A percentile compares a stretch with the other conserved stretches of the same genome.
phyloP scores from a whole-genome alignment of 73 alveolate genomes.

The Paramecium caudatum region DNA sequence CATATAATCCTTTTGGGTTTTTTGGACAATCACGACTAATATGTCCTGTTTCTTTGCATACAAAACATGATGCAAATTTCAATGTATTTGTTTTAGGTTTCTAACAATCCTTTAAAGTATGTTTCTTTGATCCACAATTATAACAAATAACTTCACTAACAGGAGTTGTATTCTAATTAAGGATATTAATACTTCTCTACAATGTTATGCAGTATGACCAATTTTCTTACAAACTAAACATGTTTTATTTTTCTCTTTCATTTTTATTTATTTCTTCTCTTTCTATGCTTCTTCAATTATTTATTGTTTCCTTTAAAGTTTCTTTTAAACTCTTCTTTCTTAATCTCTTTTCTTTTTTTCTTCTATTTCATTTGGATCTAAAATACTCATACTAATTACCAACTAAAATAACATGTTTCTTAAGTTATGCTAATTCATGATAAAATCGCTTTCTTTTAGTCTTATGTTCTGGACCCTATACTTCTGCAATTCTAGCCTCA shows the following conservation, averaged over 20 bases:
- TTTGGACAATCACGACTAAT: conserved; percentile 87
- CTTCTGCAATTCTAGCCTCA: conserved; percentile 15
- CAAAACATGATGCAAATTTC: conserved; percentile 83
- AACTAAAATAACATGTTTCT: not conserved
- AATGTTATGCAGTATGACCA: conserved; percentile 83
- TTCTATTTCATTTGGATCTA: conserved; percentile 40
- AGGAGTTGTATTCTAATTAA: conserved; percentile 29
- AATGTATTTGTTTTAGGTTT: conserved; percentile 79
- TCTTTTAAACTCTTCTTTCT: conserved; percentile 73
- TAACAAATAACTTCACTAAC: conserved; percentile 77
- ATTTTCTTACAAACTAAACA: conserved; percentile 82
- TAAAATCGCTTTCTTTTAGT: conserved; percentile 69
- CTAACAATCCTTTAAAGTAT: conserved; percentile 83
- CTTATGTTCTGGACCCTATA: conserved; percentile 61
- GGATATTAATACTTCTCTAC: conserved; percentile 66
- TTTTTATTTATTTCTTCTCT: conserved; percentile 72
- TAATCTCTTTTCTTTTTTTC: conserved; percentile 53
- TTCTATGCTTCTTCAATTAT: conserved; percentile 74
- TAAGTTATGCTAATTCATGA: conserved; percentile 63
- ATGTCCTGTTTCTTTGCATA: conserved; percentile 83
- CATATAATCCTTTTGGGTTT: conserved; percentile 84
- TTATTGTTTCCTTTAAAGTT: conserved; percentile 82
- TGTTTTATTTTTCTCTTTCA: conserved; percentile 83
- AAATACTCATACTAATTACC: not conserved
- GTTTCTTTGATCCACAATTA: conserved; percentile 84